phyloP scores from a whole-genome alignment of 2,329 filamentous ascomycete genomes.

The Geosmithia putterillii region DNA sequence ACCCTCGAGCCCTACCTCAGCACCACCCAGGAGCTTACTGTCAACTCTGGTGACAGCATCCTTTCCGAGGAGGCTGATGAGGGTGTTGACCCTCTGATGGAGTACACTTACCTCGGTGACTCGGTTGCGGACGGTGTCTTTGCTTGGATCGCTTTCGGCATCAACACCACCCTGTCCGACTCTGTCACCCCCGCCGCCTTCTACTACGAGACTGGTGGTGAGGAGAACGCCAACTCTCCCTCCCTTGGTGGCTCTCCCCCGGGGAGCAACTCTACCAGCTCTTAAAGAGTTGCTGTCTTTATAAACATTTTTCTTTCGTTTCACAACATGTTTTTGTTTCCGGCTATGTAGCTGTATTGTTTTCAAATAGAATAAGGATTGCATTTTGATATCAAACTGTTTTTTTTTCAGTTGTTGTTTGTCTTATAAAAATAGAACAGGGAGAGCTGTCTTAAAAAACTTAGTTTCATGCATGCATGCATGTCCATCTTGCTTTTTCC shows the following conservation, averaged over 20 bases:
- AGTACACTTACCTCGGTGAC: conserved; percentile 46
- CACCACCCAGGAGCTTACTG: conserved; percentile 32
- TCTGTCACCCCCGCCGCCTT: conserved; percentile 16
- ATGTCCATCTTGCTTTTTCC: no score
- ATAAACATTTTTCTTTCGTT: background rate
- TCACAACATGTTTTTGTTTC: no score
- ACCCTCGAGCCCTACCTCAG: conserved; percentile 29
- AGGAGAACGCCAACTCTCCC: conserved; percentile 13
- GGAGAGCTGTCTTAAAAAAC: no score
- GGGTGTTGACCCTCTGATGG: conserved; percentile 42
- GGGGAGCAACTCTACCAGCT: background rate
- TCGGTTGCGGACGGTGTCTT: conserved; percentile 36
- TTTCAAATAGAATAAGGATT: no score
- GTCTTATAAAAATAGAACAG: no score
- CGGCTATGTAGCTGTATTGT: no score
- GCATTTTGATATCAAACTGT: no score
- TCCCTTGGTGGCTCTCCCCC: no score
- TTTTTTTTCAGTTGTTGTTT: no score
- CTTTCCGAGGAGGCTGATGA: conserved; percentile 32
- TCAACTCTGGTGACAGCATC: conserved; percentile 36
- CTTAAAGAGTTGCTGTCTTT: background rate
- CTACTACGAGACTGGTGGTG: conserved; percentile 17
- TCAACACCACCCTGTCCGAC: conserved; percentile 20
- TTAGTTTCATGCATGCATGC: no score
- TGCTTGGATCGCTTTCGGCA: conserved; percentile 40